phyloP scores from a whole-genome alignment of 306 rosid species.

The apple (Malus domestica) region DNA sequence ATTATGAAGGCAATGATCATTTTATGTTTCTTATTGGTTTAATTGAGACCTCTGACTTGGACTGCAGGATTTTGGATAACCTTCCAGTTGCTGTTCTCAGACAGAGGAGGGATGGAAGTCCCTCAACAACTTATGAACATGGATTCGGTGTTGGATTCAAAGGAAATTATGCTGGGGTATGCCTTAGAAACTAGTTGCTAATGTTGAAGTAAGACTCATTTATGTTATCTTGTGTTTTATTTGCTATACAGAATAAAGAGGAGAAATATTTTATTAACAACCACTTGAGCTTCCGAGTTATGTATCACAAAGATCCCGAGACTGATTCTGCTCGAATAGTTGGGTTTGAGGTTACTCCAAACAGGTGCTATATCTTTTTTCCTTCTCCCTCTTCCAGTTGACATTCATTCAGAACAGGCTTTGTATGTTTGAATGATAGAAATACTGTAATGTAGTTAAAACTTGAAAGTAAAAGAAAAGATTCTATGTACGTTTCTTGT shows the following conservation, averaged over 20 bases:
- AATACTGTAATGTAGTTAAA: neutral
- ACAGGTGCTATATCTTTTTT: slow-evolving; percentile 49
- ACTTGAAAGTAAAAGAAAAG: neutral
- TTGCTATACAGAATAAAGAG: slow-evolving; percentile 73
- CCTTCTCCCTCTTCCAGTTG: neutral
- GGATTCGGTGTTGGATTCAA: slow-evolving; percentile 95
- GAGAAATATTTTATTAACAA: slow-evolving; percentile 91
- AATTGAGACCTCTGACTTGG: slow-evolving; percentile 20
- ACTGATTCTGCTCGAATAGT: slow-evolving; percentile 90
- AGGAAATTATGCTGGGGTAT: slow-evolving; percentile 97
- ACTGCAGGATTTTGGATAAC: slow-evolving; percentile 90
- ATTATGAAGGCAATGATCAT: neutral
- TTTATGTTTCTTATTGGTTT: neutral
- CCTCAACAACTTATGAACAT: slow-evolving; percentile 86
- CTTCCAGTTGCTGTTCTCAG: slow-evolving; percentile 98
- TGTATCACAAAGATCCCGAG: slow-evolving; percentile 90
- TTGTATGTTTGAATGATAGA: neutral
- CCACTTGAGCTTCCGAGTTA: slow-evolving; percentile 97
- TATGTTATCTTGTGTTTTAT: slow-evolving; percentile 13
- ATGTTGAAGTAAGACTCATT: slow-evolving; percentile 2
- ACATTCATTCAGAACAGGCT: neutral
- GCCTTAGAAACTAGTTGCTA: slow-evolving; percentile 19
- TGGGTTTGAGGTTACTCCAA: slow-evolving; percentile 96
- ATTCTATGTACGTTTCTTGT: neutral
- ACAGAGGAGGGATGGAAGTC: slow-evolving; percentile 84